Percentiles rank a stretch among this genome's conserved stretches.
Conservation (phyloP, 148 eudicot genomes). For the Silene uniflora region DNA sequence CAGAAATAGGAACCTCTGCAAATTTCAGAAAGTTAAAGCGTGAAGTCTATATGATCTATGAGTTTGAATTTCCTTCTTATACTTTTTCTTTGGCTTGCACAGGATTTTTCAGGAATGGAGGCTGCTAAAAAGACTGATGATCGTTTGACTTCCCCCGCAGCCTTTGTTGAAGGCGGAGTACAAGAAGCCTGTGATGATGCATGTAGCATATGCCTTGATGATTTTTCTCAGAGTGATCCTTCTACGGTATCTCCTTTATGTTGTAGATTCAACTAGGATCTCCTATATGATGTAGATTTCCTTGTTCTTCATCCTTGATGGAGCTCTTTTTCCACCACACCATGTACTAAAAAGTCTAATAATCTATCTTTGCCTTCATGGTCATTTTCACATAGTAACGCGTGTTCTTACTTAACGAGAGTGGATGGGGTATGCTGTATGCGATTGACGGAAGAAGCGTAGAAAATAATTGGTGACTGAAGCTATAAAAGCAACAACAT, state of each 20-base stretch:
- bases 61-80: background rate
- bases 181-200: slow-evolving; percentile 77
- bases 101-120: slow-evolving; percentile 31
- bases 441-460: too few relatives aligned
- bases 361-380: too few relatives aligned
- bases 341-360: too few relatives aligned
- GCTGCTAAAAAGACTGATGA: slow-evolving; percentile 20
- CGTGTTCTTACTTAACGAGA: too few relatives aligned
- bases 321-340: too few relatives aligned
- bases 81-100: background rate
- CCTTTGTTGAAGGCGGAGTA: slow-evolving; percentile 70
- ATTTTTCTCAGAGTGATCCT: slow-evolving; percentile 58
- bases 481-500: too few relatives aligned
- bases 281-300: too few relatives aligned
- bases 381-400: too few relatives aligned
- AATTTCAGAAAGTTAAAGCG: background rate
- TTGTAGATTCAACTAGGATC: too few relatives aligned
- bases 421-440: too few relatives aligned
- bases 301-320: too few relatives aligned
- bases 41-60: background rate
- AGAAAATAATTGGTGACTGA: too few relatives aligned
- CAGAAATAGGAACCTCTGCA: background rate
- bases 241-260: slow-evolving; percentile 40
- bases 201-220: slow-evolving; percentile 77
- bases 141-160: slow-evolving; percentile 49